Percentiles rank a stretch among this genome's conserved stretches.
These are phyloP conservation scores for Chrysanthemum lavandulifolium DNA, from an alignment of 129 eudicot species.

Conservation along the genomic window DNA sequence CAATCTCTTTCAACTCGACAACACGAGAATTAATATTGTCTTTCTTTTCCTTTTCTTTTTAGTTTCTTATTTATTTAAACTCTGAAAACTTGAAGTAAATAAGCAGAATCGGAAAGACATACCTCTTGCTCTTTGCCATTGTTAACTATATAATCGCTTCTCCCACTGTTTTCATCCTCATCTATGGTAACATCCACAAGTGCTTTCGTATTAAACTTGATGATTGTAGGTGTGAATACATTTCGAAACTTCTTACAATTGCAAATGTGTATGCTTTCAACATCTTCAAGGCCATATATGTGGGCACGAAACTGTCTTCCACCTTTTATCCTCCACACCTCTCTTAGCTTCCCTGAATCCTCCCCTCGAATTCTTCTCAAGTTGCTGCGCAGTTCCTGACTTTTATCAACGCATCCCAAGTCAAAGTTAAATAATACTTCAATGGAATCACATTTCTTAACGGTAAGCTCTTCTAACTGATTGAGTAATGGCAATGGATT, in stretches of 20 bases:
- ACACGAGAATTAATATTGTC: too few species aligned
- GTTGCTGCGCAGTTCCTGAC: background rate
- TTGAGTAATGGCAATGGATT: too few species aligned
- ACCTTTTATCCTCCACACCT: constrained; percentile 2
- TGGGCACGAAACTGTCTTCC: background rate
- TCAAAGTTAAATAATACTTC: background rate
- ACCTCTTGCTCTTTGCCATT: too few species aligned
- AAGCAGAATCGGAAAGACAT: too few species aligned
- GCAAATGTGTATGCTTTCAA: background rate
- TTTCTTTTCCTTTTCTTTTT: too few species aligned
- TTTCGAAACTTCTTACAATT: background rate
- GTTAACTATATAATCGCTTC: too few species aligned
- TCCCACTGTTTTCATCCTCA: background rate
- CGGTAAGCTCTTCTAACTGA: too few species aligned
- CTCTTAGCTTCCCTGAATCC: background rate
- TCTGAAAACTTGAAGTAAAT: too few species aligned
- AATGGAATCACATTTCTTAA: too few species aligned
- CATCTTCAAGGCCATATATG: background rate
- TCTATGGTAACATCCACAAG: background rate
- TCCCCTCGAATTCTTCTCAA: background rate
- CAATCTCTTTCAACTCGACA: too few species aligned
- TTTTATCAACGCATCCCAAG: background rate
- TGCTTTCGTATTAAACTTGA: background rate
- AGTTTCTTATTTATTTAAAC: too few species aligned
- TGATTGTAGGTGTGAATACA: background rate